Base-by-base conservation (phyloP, 805 yeast species). In the Kodamaea kaohsiungensis region DNA sequence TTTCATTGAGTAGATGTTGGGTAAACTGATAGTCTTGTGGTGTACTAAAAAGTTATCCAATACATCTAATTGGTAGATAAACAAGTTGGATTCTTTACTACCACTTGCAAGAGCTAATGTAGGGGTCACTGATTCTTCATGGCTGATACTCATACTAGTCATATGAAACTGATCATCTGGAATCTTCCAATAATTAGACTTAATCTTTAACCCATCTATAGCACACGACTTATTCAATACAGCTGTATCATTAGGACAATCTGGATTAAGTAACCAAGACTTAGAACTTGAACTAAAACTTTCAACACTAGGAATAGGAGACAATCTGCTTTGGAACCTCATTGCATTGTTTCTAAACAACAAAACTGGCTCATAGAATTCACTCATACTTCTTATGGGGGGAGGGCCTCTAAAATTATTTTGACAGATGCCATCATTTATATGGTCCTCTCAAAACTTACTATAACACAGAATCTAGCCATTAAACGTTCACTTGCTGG, bases 21-120 rank as follows among this genome's bases (percentile, higher is more conserved):
- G 86, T 30, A 85, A 66, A 0, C 85, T 60, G 48, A 85, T 82
- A n/a, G 87, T 82, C 57, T 80, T 79, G 53, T 81, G 77, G 65
- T 85, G 88, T 22, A 85, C 79, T 48, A 85, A 67, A 43, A 72
- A 69, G 55, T 73, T 73, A 33, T 69, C 65, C 1, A 67, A 59
- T 9, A 71, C 54, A 56, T 78, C 77, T 49, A 83, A 62, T 48
- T 77, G 77, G 61, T 81, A 85, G 40, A 85, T 76, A 57, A 75
- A 81, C 48, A 85, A 69, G 58, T 84, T 85, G 46, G 77, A 72
- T 3, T 65, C 65, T 2, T 53, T 35, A 51, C 73, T 69, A 15
- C 81, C 86, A 43, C 84, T 78, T 1, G 86, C 76, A 16, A 85
- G 73, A 2, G 88, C 87, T 39, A 85, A 59, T 12, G 76, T 70